Conservation (phyloP, 805 yeast genomes). For the Torulaspora gathmanii region DNA sequence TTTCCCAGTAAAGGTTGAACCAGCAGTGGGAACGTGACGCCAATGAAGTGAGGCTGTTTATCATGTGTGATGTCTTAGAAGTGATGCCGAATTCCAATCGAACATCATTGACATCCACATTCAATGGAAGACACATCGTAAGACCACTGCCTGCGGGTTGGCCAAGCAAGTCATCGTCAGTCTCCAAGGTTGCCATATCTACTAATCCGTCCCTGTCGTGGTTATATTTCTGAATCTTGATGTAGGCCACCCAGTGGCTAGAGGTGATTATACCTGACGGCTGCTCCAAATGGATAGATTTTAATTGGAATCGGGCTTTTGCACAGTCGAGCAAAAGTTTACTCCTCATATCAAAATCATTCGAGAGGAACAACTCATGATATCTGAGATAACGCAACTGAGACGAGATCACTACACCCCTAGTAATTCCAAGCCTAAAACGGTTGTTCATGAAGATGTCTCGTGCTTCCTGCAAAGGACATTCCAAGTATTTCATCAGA, state of each 20-base stretch:
- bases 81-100: constrained; percentile 25
- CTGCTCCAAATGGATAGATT: constrained; percentile 16
- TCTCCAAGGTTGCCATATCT: constrained; percentile 12
- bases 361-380: constrained; percentile 36
- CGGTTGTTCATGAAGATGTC: constrained; percentile 51
- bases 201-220: constrained; percentile 15
- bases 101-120: constrained; percentile 20
- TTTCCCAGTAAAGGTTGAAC: constrained; percentile 45
- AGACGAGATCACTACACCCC: constrained; percentile 67
- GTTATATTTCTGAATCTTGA: constrained; percentile 25
- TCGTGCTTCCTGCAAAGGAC: constrained; percentile 45
- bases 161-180: constrained; percentile 12
- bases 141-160: constrained; percentile 6
- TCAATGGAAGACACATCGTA: constrained; percentile 11
- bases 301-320: constrained; percentile 14
- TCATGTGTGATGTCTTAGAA: constrained; percentile 13
- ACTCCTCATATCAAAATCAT: constrained; percentile 12
- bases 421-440: constrained; percentile 50
- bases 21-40: constrained; percentile 36
- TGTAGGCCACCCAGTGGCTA: constrained; percentile 10
- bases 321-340: constrained; percentile 12
- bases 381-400: constrained; percentile 67
- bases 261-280: constrained; percentile 16
- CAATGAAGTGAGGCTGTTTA: constrained; percentile 17
- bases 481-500: constrained; percentile 47